A percentile compares a stretch with the other conserved stretches of the same genome.
phyloP scores from a whole-genome alignment of 2,329 filamentous ascomycete genomes.

The Seiridium unicorne region DNA sequence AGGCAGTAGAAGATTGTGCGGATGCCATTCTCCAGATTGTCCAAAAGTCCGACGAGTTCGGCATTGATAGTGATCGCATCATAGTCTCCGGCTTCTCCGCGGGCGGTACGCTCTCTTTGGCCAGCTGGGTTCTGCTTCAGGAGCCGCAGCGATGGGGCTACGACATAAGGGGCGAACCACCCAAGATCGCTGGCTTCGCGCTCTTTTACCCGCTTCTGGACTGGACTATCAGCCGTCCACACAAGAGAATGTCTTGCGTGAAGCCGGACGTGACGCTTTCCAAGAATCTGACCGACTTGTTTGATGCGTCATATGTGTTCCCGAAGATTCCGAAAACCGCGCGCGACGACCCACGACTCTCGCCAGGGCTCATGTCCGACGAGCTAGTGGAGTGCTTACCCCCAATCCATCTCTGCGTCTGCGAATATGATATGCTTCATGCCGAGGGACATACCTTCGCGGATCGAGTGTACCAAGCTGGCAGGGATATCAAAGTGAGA shows the following conservation, averaged over 20 bases:
- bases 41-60: conserved; percentile 52
- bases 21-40: conserved; percentile 61
- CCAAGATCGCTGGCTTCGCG: conserved; percentile 51
- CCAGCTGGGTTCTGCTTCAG: conserved; percentile 30
- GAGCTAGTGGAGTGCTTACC: conserved; percentile 19
- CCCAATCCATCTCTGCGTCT: conserved; percentile 23
- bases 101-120: conserved; percentile 52
- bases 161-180: conserved; percentile 29
- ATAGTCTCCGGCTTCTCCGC: conserved; percentile 63
- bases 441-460: conserved; percentile 24
- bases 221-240: conserved; percentile 54
- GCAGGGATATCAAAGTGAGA: conserved; percentile 36
- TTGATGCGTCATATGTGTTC: conserved; percentile 60
- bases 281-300: conserved; percentile 55
- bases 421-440: conserved; percentile 29
- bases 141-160: conserved; percentile 20
- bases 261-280: conserved; percentile 58
- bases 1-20: conserved; percentile 62
- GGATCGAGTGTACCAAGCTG: conserved; percentile 14
- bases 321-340: conserved; percentile 41
- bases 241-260: conserved; percentile 51
- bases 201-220: conserved; percentile 63
- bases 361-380: conserved; percentile 35
- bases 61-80: conserved; percentile 54
- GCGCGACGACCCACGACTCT: conserved; percentile 53